A percentile compares a stretch with the other conserved stretches of the same genome.
phyloP scores from a whole-genome alignment of 2,329 filamentous ascomycete genomes.

The Intubia oerlemansii region DNA sequence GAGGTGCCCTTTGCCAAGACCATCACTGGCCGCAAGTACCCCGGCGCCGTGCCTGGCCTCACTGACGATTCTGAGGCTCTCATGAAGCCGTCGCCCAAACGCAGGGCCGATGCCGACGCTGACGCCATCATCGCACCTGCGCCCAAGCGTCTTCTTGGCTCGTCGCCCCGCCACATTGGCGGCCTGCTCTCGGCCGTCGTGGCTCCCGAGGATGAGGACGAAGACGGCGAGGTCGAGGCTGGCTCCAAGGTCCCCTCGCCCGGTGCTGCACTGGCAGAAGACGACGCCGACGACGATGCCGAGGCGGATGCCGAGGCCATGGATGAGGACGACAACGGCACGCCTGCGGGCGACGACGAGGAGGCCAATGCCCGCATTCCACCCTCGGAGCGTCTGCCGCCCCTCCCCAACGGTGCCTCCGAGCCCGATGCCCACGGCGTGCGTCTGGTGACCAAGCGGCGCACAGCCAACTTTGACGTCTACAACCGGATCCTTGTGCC shows the following conservation, averaged over 20 bases:
- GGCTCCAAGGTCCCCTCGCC: constrained; percentile 7
- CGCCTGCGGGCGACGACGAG: constrained; percentile 5
- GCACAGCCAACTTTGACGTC: constrained; percentile 16
- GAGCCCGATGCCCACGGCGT: constrained; percentile 31
- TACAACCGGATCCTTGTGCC: constrained; percentile 34
- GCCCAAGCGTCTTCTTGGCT: constrained; percentile 21
- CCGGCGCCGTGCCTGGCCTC: neutral
- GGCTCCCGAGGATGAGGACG: constrained; percentile 9
- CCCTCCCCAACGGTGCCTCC: constrained; percentile 17
- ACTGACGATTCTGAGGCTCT: no score
- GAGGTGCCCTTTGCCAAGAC: constrained; percentile 14
- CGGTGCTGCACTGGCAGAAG: no score
- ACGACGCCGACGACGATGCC: constrained; percentile 1
- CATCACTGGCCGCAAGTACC: constrained; percentile 5
- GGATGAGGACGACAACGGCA: constrained; percentile 4
- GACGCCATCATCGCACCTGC: constrained; percentile 28
- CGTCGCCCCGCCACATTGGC: constrained; percentile 19
- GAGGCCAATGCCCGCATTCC: constrained; percentile 8
- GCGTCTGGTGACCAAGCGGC: constrained; percentile 20
- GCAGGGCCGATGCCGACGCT: constrained; percentile 26
- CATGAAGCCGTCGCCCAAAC: constrained; percentile 18
- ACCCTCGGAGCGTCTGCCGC: constrained; percentile 7
- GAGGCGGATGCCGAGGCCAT: constrained; percentile 5
- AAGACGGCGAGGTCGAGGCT: constrained; percentile 7
- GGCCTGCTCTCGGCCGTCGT: constrained; percentile 15